Conservation (phyloP, 2,329 filamentous ascomycete genomes). For the Talaromyces islandicus region DNA sequence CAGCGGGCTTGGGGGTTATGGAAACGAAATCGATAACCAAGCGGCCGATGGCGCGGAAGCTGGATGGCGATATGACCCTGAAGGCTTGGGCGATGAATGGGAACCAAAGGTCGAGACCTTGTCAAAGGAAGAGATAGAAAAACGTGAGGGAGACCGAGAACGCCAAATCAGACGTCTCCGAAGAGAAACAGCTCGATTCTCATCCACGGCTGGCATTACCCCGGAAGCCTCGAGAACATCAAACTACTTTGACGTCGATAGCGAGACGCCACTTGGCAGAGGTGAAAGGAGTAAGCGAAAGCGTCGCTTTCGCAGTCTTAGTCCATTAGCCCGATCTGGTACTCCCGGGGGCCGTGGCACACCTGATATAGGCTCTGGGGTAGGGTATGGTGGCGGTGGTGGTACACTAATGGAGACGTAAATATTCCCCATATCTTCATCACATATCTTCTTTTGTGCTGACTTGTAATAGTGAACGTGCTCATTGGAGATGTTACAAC, state of each 20-base stretch:
- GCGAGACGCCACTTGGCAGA: conserved; percentile 78
- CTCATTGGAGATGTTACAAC: conserved; percentile 80
- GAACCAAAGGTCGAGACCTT: conserved; percentile 75
- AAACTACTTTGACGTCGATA: conserved; percentile 56
- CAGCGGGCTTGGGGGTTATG: conserved; percentile 62
- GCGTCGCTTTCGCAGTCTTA: conserved; percentile 80
- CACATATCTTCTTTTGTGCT: not conserved
- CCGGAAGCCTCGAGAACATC: conserved; percentile 60
- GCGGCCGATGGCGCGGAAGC: conserved; percentile 76
- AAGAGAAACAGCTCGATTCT: conserved; percentile 87
- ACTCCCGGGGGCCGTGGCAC: conserved; percentile 70
- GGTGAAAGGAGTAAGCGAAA: conserved; percentile 95
- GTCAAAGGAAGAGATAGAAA: conserved; percentile 95
- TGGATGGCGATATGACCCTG: conserved; percentile 93
- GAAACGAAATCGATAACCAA: conserved; percentile 77
- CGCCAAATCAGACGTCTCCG: conserved; percentile 79
- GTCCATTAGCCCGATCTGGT: conserved; percentile 64
- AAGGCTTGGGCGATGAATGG: conserved; percentile 79
- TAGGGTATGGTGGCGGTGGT: conserved; percentile 64
- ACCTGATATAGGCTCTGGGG: conserved; percentile 58
- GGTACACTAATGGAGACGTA: conserved; percentile 61
- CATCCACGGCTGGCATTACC: conserved; percentile 74
- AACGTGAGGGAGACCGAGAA: conserved; percentile 89
- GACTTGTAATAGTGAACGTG: conserved; percentile 55
- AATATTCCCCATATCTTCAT: not conserved